Percentiles rank a stretch among this genome's conserved stretches.
Conservation (phyloP, 2,329 filamentous ascomycete species). For the Fusarium pininemorale region DNA sequence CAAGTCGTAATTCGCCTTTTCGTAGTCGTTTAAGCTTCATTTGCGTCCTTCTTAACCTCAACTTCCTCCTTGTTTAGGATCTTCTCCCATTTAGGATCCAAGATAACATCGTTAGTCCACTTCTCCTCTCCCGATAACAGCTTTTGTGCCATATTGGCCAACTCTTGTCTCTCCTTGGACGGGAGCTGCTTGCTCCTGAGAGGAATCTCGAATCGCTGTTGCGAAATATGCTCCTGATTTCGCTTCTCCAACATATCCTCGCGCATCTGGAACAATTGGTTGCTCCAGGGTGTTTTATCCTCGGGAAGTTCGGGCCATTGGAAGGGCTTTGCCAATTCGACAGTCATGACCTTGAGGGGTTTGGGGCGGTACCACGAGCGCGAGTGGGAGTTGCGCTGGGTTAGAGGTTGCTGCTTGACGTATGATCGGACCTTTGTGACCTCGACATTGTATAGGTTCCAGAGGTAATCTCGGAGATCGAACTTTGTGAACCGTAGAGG, state of each 20-base stretch:
- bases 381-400: constrained; percentile 58
- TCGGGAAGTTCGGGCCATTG: constrained; percentile 80
- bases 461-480: constrained; percentile 94
- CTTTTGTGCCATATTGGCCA: constrained; percentile 72
- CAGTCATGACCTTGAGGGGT: constrained; percentile 90
- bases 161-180: constrained; percentile 52
- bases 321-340: constrained; percentile 88
- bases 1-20: constrained; percentile 14
- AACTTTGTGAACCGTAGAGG: constrained; percentile 95
- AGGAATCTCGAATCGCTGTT: constrained; percentile 48
- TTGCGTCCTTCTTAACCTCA: constrained; percentile 36
- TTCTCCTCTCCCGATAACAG: constrained; percentile 67
- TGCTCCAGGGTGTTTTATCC: constrained; percentile 71
- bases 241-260: constrained; percentile 57
- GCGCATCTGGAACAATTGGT: constrained; percentile 64
- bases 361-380: constrained; percentile 75
- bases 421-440: constrained; percentile 78
- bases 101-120: constrained; percentile 63
- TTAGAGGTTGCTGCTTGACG: constrained; percentile 71
- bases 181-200: constrained; percentile 54
- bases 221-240: constrained; percentile 46
- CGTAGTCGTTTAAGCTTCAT: constrained; percentile 35
- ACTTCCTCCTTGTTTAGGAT: constrained; percentile 41
- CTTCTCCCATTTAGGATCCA: constrained; percentile 59
- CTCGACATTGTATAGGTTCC: constrained; percentile 82